Base-by-base conservation (phyloP, 306 rosid genomes). In the Datisca glomerata region DNA sequence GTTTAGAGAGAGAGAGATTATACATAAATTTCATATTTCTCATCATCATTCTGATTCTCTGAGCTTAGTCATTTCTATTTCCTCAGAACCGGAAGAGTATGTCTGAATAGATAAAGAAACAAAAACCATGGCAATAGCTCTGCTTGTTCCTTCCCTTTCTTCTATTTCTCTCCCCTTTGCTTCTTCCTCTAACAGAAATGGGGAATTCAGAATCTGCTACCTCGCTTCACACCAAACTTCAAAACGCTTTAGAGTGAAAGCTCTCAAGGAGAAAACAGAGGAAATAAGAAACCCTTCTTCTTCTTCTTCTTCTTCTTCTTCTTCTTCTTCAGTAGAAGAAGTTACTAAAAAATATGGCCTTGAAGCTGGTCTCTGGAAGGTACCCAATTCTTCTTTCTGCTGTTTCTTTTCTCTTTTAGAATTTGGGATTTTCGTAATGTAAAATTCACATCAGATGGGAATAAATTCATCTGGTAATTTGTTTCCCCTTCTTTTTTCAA, bases 281-380 rank as follows among this genome's bases (percentile, higher is more conserved):
- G 70, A 82, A 69, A 67, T 62, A 23, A 54, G 82, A 57, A 55
- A 17, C 76, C 65, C 91, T 11, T 59, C 65, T 44, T 44, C 81
- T 16, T 39, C 81, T 16, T 39, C 77, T 32, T 15, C 72, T 24
- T 54, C 92, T 2, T 9, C 68, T 47, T 49, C 59, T 25, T 14
- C 46, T 24, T 18, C 40, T 21, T 42, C 67, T 67, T 70, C 86
- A 33, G 70, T 80, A 8, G 96, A 87, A 10, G 93, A 82, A 34
- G 57, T 87, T 29, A 71, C 96, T 9, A 67, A 74, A 51, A 87
- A 87, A 53, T 87, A 73, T 49, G 96, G 94, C 29, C 94, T 87
- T 47, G 94, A 87, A 66, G 93, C 80, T 67, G 96, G 85, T 49
- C 80, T 87, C 7, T 87, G 93, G 96, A 76, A 82, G 94, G 96